Conservation (phyloP, 768 basidiomycete genomes). For the Podaxis carcinomalis region DNA sequence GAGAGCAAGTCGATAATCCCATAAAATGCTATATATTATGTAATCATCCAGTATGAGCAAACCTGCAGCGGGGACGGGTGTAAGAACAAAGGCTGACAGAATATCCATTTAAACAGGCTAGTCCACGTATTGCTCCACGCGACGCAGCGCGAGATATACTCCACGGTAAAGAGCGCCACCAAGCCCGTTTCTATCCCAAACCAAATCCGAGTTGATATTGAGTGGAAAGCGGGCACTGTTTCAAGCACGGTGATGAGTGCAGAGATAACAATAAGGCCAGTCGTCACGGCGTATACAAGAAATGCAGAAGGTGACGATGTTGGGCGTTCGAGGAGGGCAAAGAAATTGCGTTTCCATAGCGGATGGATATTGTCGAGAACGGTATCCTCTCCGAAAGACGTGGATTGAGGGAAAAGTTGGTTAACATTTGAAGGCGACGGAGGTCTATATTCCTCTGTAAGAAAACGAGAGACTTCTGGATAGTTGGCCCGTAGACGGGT, state of each 20-base stretch:
- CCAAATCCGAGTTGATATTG: conserved; percentile 66
- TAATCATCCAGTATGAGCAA: conserved; percentile 9
- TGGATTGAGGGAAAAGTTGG: conserved; percentile 34
- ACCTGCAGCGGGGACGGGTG: background rate
- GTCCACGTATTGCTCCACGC: conserved; percentile 75
- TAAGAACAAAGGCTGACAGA: conserved; percentile 46
- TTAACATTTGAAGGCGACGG: conserved; percentile 30
- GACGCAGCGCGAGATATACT: conserved; percentile 68
- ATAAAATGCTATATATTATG: conserved; percentile 54
- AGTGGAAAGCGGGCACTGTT: conserved; percentile 74
- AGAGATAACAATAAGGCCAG: conserved; percentile 67
- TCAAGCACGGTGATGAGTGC: conserved; percentile 76
- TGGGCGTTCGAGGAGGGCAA: conserved; percentile 75
- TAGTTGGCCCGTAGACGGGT: conserved; percentile 2
- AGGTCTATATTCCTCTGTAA: conserved; percentile 36
- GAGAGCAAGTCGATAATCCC: conserved; percentile 83
- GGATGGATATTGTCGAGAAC: conserved; percentile 34
- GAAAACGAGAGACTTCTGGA: conserved; percentile 23
- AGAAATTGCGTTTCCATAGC: conserved; percentile 61
- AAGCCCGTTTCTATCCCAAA: conserved; percentile 86
- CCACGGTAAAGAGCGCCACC: conserved; percentile 82
- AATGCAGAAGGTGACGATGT: conserved; percentile 75
- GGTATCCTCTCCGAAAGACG: conserved; percentile 31
- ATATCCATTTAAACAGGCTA: conserved; percentile 57
- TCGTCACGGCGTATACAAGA: conserved; percentile 65